These are phyloP conservation scores for Phellinidium pouzarii DNA, from an alignment of 1,284 basidiomycete genomes.

Conservation along the genomic window DNA sequence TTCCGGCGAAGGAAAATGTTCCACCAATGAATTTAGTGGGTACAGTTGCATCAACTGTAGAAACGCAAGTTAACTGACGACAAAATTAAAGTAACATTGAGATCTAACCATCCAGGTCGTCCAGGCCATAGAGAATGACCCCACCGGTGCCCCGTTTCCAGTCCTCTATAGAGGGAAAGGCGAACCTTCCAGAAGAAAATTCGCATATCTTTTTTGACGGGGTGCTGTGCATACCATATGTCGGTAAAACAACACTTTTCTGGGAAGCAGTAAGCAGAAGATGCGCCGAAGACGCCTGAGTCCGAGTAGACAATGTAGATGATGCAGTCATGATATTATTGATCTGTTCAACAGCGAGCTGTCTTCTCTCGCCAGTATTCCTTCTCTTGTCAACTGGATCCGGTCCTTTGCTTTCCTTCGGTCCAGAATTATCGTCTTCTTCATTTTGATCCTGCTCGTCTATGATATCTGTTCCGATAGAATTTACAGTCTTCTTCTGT, in stretches of 20 bases:
- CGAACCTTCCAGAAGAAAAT: constrained; percentile 38
- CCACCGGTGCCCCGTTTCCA: constrained; percentile 25
- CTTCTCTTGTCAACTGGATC: constrained; percentile 6
- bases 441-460: too few relatives aligned
- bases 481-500: constrained; percentile 22
- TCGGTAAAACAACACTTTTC: constrained; percentile 27
- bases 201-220: constrained; percentile 37
- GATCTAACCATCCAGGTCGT: constrained; percentile 45
- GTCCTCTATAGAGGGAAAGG: constrained; percentile 32
- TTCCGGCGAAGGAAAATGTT: constrained; percentile 47
- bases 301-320: constrained; percentile 23
- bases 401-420: too few relatives aligned
- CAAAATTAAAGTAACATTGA: too few relatives aligned
- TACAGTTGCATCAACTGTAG: constrained; percentile 22
- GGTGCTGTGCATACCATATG: constrained; percentile 36
- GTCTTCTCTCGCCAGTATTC: background rate
- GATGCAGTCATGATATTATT: constrained; percentile 27
- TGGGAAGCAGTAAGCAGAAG: constrained; percentile 44
- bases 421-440: background rate
- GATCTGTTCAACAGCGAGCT: constrained; percentile 24
- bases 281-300: constrained; percentile 34
- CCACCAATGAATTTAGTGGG: constrained; percentile 45
- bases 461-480: background rate
- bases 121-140: constrained; percentile 41
- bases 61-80: too few relatives aligned